Percentiles rank a stretch among this genome's conserved stretches.
Conservation (phyloP, 192 early-diverging fungal species). For the Paraglomus brasilianum region DNA sequence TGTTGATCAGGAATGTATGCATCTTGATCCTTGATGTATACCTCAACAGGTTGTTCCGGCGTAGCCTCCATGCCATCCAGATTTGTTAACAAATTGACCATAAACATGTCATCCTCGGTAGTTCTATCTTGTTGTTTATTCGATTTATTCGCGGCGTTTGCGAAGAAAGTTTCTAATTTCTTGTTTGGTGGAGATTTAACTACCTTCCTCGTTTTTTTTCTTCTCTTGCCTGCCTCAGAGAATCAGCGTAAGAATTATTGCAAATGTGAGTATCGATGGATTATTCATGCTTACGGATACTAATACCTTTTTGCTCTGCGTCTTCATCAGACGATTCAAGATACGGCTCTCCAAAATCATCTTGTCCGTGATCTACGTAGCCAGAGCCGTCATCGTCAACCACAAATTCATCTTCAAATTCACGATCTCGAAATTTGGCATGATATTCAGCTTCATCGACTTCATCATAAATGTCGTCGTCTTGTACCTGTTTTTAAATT, state of each 20-base stretch:
- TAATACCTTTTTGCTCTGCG: conserved; percentile 32
- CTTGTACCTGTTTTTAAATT: conserved; percentile 31
- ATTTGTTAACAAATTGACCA: conserved; percentile 24
- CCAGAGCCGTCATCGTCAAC: conserved; percentile 68
- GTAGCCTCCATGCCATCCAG: background rate
- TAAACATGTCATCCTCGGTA: background rate
- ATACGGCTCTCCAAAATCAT: conserved; percentile 45
- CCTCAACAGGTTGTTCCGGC: background rate
- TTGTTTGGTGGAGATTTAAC: conserved; percentile 14
- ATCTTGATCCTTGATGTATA: conserved; percentile 33
- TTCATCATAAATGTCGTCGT: conserved; percentile 53
- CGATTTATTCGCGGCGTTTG: background rate
- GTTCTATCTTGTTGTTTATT: background rate
- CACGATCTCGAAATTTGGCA: conserved; percentile 33
- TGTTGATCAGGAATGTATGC: conserved; percentile 31
- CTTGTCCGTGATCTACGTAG: conserved; percentile 58
- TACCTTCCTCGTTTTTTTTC: conserved; percentile 31
- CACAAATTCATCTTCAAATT: conserved; percentile 57
- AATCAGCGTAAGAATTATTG: background rate
- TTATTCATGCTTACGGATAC: conserved; percentile 3
- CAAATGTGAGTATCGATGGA: background rate
- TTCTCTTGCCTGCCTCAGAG: conserved; percentile 31
- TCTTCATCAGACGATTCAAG: conserved; percentile 53
- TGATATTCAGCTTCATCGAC: conserved; percentile 62
- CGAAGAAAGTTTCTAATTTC: conserved; percentile 19